These are phyloP conservation scores for Oryza glaberrima DNA, from an alignment of 176 grass and related monocot species.

Conservation along the genomic window DNA sequence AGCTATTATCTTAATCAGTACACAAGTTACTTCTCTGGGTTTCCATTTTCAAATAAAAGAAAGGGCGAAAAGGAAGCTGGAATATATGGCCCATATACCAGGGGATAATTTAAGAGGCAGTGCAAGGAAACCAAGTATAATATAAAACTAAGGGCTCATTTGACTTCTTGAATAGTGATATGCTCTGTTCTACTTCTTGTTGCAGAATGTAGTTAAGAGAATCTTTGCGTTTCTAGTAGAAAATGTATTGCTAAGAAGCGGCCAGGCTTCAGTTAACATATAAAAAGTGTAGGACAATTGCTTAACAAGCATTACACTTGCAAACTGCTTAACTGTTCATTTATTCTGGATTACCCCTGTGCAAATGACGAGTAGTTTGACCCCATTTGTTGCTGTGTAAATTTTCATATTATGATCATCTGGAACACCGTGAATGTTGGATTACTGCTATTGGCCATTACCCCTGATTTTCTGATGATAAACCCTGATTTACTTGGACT, in stretches of 20 bases:
- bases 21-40: background rate
- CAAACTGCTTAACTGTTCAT: slow-evolving; percentile 2
- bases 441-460: slow-evolving; percentile 2
- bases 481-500: background rate
- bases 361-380: slow-evolving; percentile 10
- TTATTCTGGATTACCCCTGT: background rate
- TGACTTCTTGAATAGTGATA: background rate
- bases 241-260: background rate
- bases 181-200: background rate
- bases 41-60: background rate
- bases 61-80: background rate
- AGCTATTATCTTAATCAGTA: background rate
- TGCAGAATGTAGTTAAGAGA: slow-evolving; percentile 10
- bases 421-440: background rate
- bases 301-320: background rate
- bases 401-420: slow-evolving; percentile 22
- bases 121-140: background rate
- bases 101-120: background rate
- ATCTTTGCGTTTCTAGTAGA: background rate
- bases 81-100: background rate
- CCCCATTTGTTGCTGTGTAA: slow-evolving; percentile 3
- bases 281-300: background rate
- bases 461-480: background rate
- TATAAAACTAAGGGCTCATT: slow-evolving; percentile 11
- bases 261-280: background rate